phyloP scores from a whole-genome alignment of 441 rosid genomes.

The Corymbia citriodora region DNA sequence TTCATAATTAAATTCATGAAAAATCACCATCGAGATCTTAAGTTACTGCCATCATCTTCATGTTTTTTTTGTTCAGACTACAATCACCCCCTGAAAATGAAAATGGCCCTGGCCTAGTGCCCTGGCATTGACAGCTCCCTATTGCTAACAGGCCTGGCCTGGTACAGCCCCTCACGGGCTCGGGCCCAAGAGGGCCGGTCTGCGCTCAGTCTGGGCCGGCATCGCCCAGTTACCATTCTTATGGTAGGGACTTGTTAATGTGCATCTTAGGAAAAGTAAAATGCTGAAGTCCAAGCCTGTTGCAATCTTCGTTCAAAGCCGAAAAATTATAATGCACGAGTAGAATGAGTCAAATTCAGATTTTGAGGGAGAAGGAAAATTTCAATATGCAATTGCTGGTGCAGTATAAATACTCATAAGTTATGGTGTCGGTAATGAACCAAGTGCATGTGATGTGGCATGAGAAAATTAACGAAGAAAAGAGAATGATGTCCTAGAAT shows the following conservation, averaged over 20 bases:
- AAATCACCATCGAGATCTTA: neutral
- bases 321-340: too few species aligned
- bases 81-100: too few species aligned
- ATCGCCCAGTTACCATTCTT: too few species aligned
- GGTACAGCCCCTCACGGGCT: too few species aligned
- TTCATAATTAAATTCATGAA: neutral
- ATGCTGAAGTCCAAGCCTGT: too few species aligned
- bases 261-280: rapidly evolving
- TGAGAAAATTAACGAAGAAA: neutral
- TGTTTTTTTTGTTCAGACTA: neutral
- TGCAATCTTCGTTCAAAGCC: too few species aligned
- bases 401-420: neutral
- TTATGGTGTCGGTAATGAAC: neutral
- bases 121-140: too few species aligned
- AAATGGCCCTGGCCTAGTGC: too few species aligned
- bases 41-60: neutral
- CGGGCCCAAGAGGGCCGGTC: rapidly evolving
- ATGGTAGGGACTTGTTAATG: too few species aligned
- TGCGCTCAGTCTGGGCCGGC: too few species aligned
- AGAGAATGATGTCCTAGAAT: neutral
- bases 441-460: neutral
- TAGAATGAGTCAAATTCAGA: neutral
- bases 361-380: neutral
- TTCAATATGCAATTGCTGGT: neutral
- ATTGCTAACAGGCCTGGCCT: too few species aligned